Base-by-base conservation (phyloP, 495 filamentous ascomycete species). In the Pseudomonodictys pantanalensis region DNA sequence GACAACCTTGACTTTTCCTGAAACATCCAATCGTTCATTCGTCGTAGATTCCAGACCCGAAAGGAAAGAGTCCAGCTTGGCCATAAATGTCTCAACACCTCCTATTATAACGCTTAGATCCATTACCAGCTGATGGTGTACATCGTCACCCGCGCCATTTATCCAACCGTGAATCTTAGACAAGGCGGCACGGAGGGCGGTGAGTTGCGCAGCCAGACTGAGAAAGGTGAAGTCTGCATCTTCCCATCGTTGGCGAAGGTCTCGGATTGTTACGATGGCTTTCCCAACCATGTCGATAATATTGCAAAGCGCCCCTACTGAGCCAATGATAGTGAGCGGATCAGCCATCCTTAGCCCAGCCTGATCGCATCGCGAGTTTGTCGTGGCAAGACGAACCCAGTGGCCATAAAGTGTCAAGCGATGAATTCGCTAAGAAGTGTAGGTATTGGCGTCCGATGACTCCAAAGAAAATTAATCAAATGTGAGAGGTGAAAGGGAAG, bases 61-160 rank as follows among this genome's bases (percentile, higher is more conserved):
- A 26, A 70, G 30, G n/a, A 63, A 45, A 6, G 28, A 32, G 44
- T 68, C 58, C 10, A 70, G 60, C 42, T 52, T 61, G 15, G 12
- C n/a, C 35, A 64, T 44, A 1, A 68, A 62, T 28, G 64, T 28
- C 20, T 44, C 12, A 38, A 62, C 66, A 35, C 58, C 65, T 5
- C 47, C 39, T 26, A 68, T 28, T 11, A 62, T 66, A 3, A 49
- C 47, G 32, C 65, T 60, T n/a, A 68, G 54, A 45, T 68, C 68
- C 51, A 71, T 69, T 25, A 65, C 46, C 2, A 69, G 51, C 26
- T 69, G 66, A 32, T 69, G 52, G 54, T 71, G 66, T n/a, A 44
- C 51, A 24, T 62, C 59, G 2, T 45, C 47, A 8, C 53, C 33
- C 24, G 49, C 51, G 7, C 22, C 7, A 18, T 61, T 52, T 11